phyloP scores from a whole-genome alignment of 1,284 basidiomycete species.

The Sphagnurus paluster region DNA sequence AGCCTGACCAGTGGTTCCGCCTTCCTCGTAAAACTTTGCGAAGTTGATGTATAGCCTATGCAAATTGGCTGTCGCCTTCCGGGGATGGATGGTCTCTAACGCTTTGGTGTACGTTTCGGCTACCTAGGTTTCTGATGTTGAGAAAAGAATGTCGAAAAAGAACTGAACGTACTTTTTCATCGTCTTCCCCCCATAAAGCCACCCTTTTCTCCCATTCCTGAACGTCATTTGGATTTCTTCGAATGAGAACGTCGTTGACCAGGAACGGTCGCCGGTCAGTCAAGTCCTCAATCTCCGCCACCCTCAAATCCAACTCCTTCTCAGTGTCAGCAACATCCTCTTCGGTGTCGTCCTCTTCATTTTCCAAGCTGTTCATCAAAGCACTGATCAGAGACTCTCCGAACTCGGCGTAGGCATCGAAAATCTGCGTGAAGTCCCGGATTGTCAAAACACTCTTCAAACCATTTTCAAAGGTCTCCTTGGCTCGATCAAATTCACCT shows the following conservation, averaged over 20 bases:
- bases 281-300: conserved; percentile 92
- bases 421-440: conserved; percentile 97
- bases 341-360: conserved; percentile 78
- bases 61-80: conserved; percentile 90
- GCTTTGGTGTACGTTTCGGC: conserved; percentile 92
- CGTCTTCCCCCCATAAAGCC: conserved; percentile 91
- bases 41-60: conserved; percentile 94
- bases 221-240: conserved; percentile 96
- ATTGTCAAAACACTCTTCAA: conserved; percentile 88
- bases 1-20: conserved; percentile 77
- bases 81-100: conserved; percentile 85
- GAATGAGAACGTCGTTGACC: conserved; percentile 92
- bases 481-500: conserved; percentile 90
- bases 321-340: conserved; percentile 61
- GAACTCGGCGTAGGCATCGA: conserved; percentile 96
- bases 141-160: conserved; percentile 6
- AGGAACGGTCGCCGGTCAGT: conserved; percentile 97
- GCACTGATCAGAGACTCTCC: conserved; percentile 90
- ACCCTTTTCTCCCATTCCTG: conserved; percentile 99
- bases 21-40: conserved; percentile 97
- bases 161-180: conserved; percentile 69
- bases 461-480: conserved; percentile 86
- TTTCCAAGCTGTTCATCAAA: conserved; percentile 86
- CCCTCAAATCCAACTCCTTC: conserved; percentile 82
- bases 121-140: conserved; percentile 49